Percentiles rank a stretch among this genome's conserved stretches.
Evolutionary conservation across 2,329 filamentous ascomycete genomes (phyloP).

Genomic region (Alternaria brassicae): DNA sequence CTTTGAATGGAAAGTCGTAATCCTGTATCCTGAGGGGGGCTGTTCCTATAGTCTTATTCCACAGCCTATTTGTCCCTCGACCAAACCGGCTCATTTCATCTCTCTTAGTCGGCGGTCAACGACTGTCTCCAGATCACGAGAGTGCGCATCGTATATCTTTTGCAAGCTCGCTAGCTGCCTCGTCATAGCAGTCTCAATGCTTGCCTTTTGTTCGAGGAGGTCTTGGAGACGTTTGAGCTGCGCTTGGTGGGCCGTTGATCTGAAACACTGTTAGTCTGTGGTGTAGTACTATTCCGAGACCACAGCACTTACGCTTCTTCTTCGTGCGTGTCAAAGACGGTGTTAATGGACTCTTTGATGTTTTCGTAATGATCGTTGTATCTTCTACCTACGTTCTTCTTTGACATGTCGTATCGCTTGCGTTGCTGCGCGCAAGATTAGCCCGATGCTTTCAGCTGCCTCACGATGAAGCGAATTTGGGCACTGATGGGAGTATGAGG

Average conservation of each 20-base stretch:
- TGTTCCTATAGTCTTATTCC: background rate
- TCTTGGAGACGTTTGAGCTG: conserved; percentile 34
- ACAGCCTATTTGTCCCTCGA: background rate
- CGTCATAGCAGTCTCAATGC: conserved; percentile 37
- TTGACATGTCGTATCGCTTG: conserved; percentile 32
- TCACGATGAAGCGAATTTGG: background rate
- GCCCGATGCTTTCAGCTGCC: background rate
- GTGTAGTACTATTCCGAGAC: background rate
- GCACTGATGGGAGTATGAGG: background rate
- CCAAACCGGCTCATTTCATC: conserved; percentile 21
- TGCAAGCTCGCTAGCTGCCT: conserved; percentile 25
- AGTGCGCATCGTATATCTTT: conserved; percentile 29
- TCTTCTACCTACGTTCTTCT: conserved; percentile 26
- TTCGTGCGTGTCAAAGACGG: conserved; percentile 36
- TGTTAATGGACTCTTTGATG: conserved; percentile 27
- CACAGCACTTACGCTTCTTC: conserved; percentile 37
- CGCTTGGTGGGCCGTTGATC: conserved; percentile 28
- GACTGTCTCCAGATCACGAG: conserved; percentile 32
- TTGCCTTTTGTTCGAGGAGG: conserved; percentile 32
- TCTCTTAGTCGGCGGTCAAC: conserved; percentile 28
- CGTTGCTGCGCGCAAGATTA: conserved; percentile 28
- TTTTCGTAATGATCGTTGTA: conserved; percentile 23
- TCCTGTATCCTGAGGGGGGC: background rate
- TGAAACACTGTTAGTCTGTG: conserved; percentile 16
- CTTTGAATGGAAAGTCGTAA: background rate